phyloP scores from a whole-genome alignment of 306 rosid genomes.

The Senna siamea region DNA sequence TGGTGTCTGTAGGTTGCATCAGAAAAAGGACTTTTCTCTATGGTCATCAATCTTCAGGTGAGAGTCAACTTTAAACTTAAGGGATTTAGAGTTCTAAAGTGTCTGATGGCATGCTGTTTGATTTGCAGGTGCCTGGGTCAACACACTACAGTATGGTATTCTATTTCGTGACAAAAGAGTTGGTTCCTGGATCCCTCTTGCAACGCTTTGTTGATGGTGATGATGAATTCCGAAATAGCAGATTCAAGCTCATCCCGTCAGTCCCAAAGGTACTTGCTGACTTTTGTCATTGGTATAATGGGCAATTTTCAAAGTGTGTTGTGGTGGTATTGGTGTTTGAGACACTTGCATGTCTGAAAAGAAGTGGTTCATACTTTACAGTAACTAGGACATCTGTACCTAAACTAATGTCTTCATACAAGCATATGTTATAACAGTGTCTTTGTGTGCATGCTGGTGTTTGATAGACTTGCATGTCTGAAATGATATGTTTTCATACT shows the following conservation, averaged over 20 bases:
- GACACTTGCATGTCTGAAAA: no score
- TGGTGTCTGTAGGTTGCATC: slow-evolving; percentile 70
- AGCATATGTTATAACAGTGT: neutral
- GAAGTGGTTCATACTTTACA: neutral
- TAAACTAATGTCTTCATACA: neutral
- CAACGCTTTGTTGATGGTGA: slow-evolving; percentile 97
- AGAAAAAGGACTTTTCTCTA: slow-evolving; percentile 89
- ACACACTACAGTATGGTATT: slow-evolving; percentile 97
- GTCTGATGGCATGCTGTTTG: slow-evolving; percentile 35
- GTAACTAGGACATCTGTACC: neutral
- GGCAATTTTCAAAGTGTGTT: slow-evolving; percentile 2
- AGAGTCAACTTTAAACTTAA: slow-evolving; percentile 41
- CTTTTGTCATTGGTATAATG: slow-evolving; percentile 29
- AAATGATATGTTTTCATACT: no score
- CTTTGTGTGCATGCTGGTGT: no score
- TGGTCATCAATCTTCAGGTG: slow-evolving; percentile 86
- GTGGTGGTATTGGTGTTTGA: neutral
- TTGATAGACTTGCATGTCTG: no score
- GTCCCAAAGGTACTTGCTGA: slow-evolving; percentile 84
- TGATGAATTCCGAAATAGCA: slow-evolving; percentile 96
- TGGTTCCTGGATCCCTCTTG: slow-evolving; percentile 90
- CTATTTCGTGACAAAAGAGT: slow-evolving; percentile 83
- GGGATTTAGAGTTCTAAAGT: slow-evolving; percentile 32
- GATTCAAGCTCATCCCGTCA: slow-evolving; percentile 96
- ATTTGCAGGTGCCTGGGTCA: slow-evolving; percentile 86